phyloP scores from a whole-genome alignment of 73 alveolate species.

The Blepharisma japonicum region DNA sequence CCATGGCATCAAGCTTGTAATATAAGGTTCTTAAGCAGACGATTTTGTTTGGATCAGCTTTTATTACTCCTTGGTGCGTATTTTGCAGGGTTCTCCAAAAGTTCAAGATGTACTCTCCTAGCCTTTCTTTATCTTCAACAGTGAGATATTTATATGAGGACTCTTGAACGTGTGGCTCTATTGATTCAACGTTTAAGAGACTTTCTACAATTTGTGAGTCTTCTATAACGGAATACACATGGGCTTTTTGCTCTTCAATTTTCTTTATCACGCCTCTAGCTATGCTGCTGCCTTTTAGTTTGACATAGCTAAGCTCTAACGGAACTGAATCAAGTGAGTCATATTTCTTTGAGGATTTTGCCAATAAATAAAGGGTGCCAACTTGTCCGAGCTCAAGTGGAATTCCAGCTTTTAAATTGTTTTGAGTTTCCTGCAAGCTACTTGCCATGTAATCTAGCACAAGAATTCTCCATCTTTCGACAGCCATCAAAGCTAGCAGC shows the following conservation, averaged over 20 bases:
- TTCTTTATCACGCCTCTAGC: conserved; percentile 18
- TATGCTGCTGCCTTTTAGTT: not conserved
- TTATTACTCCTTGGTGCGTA: too few species aligned
- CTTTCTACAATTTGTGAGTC: not conserved
- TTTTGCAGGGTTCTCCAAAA: conserved; percentile 13
- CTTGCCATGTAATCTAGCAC: not conserved
- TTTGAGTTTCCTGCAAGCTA: not conserved
- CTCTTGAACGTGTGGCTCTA: not conserved
- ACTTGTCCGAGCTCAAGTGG: not conserved
- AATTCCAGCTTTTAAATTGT: not conserved
- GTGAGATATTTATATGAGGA: not conserved
- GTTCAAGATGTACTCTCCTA: not conserved
- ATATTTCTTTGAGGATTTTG: not conserved
- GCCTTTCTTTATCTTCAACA: not conserved
- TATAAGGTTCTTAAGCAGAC: too few species aligned
- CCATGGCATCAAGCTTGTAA: too few species aligned
- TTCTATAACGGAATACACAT: conserved; percentile 19
- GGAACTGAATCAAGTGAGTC: conserved; percentile 12
- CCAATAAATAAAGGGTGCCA: not conserved
- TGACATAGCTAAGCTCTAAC: not conserved
- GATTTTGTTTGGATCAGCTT: too few species aligned
- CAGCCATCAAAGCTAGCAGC: not conserved
- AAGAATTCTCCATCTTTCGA: not conserved
- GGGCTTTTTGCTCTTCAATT: not conserved
- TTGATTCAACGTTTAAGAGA: not conserved